Evolutionary conservation across 352 stramenopile genomes (phyloP).

Genomic region (Phytophthora rubi): DNA sequence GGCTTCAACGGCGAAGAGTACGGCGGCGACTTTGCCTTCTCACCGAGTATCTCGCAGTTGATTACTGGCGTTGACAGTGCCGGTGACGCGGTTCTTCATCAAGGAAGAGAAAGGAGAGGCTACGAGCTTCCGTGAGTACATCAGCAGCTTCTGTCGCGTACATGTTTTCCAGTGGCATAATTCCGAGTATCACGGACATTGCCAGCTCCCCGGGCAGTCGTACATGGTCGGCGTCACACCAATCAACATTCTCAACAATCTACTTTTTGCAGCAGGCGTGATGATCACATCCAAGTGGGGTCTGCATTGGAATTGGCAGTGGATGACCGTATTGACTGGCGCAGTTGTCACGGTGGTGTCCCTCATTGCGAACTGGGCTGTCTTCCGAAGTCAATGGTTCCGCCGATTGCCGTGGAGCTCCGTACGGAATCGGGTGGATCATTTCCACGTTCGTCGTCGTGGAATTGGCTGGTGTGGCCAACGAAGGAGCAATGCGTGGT

Average conservation of each 20-base stretch:
- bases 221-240: slow-evolving; percentile 22
- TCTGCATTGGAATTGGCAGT: slow-evolving; percentile 23
- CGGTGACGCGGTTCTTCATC: slow-evolving; percentile 26
- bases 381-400: slow-evolving; percentile 38
- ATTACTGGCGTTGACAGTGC: slow-evolving; percentile 20
- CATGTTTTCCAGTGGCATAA: slow-evolving; percentile 11
- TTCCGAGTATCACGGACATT: slow-evolving; percentile 5
- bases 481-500: slow-evolving; percentile 14
- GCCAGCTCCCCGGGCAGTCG: slow-evolving; percentile 8
- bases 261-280: neutral
- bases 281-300: slow-evolving; percentile 24
- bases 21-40: neutral
- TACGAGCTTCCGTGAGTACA: slow-evolving; percentile 3
- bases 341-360: slow-evolving; percentile 15
- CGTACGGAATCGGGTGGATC: slow-evolving; percentile 48
- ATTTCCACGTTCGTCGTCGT: slow-evolving; percentile 34
- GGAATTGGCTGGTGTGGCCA: slow-evolving; percentile 22
- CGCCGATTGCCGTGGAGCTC: slow-evolving; percentile 28
- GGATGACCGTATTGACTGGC: slow-evolving; percentile 15
- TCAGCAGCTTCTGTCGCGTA: slow-evolving; percentile 4
- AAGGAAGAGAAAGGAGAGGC: slow-evolving; percentile 10
- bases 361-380: slow-evolving; percentile 33
- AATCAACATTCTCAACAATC: slow-evolving; percentile 11
- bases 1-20: slow-evolving; percentile 40
- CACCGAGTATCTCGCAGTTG: slow-evolving; percentile 4